Percentiles rank a stretch among this genome's conserved stretches.
Evolutionary conservation across 768 basidiomycete species (phyloP).

Genomic region (Termitomyces sp.): DNA sequence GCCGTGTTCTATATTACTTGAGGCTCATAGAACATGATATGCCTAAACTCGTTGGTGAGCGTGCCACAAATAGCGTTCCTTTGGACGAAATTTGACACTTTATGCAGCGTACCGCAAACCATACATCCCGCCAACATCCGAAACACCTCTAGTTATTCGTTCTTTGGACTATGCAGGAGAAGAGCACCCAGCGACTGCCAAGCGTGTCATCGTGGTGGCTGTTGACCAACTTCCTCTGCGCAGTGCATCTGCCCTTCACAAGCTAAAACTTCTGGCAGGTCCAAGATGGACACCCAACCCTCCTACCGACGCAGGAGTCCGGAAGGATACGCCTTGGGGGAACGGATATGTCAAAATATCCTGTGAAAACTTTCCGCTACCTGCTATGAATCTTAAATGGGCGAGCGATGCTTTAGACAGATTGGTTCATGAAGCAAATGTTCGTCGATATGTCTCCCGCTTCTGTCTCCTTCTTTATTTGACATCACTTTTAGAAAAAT

Average conservation of each 20-base stretch:
- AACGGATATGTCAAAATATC: slow-evolving; percentile 89
- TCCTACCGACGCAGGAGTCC: slow-evolving; percentile 66
- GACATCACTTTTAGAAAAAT: slow-evolving; percentile 28
- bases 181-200: slow-evolving; percentile 64
- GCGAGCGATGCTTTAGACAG: slow-evolving; percentile 82
- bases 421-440: slow-evolving; percentile 81
- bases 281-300: slow-evolving; percentile 79
- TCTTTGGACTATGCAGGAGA: slow-evolving; percentile 78
- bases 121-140: slow-evolving; percentile 62
- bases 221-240: slow-evolving; percentile 71
- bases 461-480: background rate
- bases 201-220: slow-evolving; percentile 72
- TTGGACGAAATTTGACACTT: slow-evolving; percentile 2
- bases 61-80: background rate
- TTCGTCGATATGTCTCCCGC: slow-evolving; percentile 36
- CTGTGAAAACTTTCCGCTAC: slow-evolving; percentile 81
- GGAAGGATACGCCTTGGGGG: slow-evolving; percentile 40
- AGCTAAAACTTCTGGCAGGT: slow-evolving; percentile 86
- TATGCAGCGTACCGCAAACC: slow-evolving; percentile 73
- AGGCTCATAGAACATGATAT: slow-evolving; percentile 87
- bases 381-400: slow-evolving; percentile 92
- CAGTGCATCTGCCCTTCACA: slow-evolving; percentile 66
- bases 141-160: slow-evolving; percentile 64
- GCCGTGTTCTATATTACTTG: slow-evolving; percentile 72
- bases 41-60: slow-evolving; percentile 71